Conservation (phyloP, 768 basidiomycete genomes). For the Lentinus tigrinus region DNA sequence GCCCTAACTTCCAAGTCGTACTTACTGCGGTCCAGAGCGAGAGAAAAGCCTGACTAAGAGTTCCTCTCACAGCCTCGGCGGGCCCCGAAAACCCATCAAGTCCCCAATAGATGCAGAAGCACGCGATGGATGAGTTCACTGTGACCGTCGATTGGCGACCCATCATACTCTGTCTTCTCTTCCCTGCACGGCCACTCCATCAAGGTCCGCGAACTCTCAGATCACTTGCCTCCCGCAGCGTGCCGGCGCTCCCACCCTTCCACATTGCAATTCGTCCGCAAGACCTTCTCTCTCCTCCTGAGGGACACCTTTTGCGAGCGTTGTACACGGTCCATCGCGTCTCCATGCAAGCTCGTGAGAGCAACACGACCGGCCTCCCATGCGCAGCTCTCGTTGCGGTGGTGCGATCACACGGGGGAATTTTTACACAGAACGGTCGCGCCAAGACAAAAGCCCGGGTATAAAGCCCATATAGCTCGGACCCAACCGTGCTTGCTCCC, state of each 20-base stretch:
- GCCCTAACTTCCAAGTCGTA: too few species aligned
- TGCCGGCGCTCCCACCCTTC: too few species aligned
- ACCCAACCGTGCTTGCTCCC: not conserved
- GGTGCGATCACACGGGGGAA: constrained; percentile 3
- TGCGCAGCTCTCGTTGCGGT: not conserved
- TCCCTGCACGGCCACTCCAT: not conserved
- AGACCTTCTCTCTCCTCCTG: not conserved
- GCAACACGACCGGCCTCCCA: constrained; percentile 9
- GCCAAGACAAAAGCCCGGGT: constrained; percentile 6
- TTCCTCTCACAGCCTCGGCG: too few species aligned
- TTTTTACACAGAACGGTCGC: not conserved
- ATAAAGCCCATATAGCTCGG: not conserved
- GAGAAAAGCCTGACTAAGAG: too few species aligned
- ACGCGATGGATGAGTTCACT: too few species aligned
- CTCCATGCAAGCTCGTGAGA: not conserved
- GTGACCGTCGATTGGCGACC: not conserved
- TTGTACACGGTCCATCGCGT: too few species aligned
- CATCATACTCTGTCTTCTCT: not conserved
- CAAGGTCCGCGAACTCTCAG: not conserved
- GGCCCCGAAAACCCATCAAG: too few species aligned
- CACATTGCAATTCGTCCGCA: too few species aligned
- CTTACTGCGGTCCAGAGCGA: too few species aligned
- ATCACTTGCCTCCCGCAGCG: not conserved
- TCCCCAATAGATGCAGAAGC: too few species aligned
- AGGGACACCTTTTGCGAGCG: not conserved